Evolutionary conservation across 257 asterid species (phyloP), one percentile per base, ranked within the genome.

Genomic region (Nicotiana tomentosiformis): DNA sequence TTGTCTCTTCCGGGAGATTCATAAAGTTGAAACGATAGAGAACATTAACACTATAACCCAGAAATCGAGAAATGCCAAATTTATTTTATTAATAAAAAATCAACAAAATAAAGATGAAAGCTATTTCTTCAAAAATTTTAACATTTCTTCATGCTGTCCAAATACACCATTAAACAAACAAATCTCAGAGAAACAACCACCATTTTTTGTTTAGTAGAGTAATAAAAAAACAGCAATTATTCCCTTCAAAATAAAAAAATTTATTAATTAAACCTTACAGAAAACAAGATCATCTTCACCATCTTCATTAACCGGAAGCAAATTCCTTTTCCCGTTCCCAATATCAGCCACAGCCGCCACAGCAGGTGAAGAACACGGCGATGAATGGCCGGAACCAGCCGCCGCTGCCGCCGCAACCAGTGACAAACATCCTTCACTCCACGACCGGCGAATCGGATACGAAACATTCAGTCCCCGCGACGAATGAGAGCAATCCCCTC

Each of bases 391-490:
- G 91, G 65, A 66, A 81, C 72, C 6, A 30, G 84, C 60, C 66
- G 82, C 62, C 14, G 78, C 46, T 9, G 86, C 11, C 60, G 79
- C 87, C 86, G 89, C 85, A 6, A 74, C 37, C 70, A 91, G 51
- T 4, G 92, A 79, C 43, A 93, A 83, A 2, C 87, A 86, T 1
- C 95, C 83, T 72, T 89, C 95, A 83, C 98, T 92, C 97, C 98
- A 92, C 16, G 95, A 79, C 46, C 94, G 84, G 56, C 91, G 72
- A 2, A 92, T 74, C 2, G 93, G 97, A 77, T 90, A 93, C 0
- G 93, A 87, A 16, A 94, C 84, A 18, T 82, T 86, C 43, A 78
- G 80, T 9, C 83, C 2, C 1, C 81, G 84, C 15, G 93, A 83
- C 0, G 82, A 77, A 85, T 92, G 94, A 12, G 88, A 35, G 77